phyloP scores from a whole-genome alignment of 441 rosid species.

The Gossypium davidsonii region DNA sequence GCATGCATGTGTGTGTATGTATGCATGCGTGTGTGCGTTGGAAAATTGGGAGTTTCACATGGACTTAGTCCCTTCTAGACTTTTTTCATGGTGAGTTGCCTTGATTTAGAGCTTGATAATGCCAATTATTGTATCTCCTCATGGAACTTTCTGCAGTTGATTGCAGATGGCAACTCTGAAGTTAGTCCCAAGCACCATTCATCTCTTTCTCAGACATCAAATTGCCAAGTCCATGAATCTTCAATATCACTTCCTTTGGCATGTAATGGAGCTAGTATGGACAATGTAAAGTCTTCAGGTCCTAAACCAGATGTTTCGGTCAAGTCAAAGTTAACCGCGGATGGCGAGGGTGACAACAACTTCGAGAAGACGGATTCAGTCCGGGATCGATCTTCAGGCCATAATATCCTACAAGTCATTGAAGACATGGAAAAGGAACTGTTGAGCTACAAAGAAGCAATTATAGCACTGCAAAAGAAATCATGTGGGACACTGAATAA shows the following conservation, averaged over 20 bases:
- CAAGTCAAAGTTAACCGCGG: background rate
- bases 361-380: background rate
- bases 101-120: background rate
- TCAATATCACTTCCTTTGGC: background rate
- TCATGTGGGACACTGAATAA: background rate
- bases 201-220: background rate
- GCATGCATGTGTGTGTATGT: background rate
- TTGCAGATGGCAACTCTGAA: conserved; percentile 1
- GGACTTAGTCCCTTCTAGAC: background rate
- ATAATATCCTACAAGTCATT: conserved; percentile 1
- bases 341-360: background rate
- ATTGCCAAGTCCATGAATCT: background rate
- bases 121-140: background rate
- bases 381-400: background rate
- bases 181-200: background rate
- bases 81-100: background rate
- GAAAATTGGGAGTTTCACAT: background rate
- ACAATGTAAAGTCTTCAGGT: background rate
- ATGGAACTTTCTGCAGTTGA: conserved; percentile 1
- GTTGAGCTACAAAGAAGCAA: background rate
- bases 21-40: background rate
- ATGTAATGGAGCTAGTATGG: background rate
- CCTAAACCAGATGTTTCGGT: background rate
- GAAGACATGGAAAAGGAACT: conserved; percentile 1
- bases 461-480: background rate